Percentiles rank a stretch among this genome's conserved stretches.
phyloP scores from a whole-genome alignment of 768 basidiomycete genomes.

The Chalciporus sphaerocephalus region DNA sequence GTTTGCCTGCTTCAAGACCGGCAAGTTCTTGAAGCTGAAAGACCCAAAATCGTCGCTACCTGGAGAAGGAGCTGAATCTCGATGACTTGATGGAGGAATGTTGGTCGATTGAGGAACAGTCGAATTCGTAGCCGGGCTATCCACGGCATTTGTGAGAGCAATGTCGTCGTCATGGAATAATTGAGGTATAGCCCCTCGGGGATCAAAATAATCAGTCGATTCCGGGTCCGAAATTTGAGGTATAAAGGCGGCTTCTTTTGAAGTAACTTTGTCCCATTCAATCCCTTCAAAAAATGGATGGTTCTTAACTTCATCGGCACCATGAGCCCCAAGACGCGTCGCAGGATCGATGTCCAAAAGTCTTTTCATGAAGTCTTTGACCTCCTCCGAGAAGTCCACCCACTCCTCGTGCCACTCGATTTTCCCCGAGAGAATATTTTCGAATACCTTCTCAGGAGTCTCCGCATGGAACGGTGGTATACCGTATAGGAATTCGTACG shows the following conservation, averaged over 20 bases:
- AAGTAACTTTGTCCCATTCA: constrained; percentile 90
- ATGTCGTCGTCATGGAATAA: constrained; percentile 89
- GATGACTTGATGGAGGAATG: constrained; percentile 32
- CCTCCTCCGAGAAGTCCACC: constrained; percentile 80
- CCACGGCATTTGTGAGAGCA: constrained; percentile 47
- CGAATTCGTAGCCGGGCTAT: constrained; percentile 37
- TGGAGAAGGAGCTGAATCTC: constrained; percentile 45
- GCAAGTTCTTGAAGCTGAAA: constrained; percentile 97
- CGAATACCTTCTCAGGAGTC: constrained; percentile 94
- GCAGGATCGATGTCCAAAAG: constrained; percentile 78
- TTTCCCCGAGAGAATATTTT: constrained; percentile 92
- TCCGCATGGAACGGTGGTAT: constrained; percentile 98
- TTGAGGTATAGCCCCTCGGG: constrained; percentile 87
- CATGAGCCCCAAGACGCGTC: constrained; percentile 77
- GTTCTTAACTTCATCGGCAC: constrained; percentile 87
- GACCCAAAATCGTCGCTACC: constrained; percentile 91
- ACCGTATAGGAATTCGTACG: constrained; percentile 96
- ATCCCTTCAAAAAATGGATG: constrained; percentile 90
- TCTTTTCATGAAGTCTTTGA: constrained; percentile 84
- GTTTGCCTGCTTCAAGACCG: constrained; percentile 94
- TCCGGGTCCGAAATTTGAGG: constrained; percentile 94
- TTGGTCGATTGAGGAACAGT: constrained; percentile 11
- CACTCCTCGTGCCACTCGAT: constrained; percentile 97
- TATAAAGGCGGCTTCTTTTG: constrained; percentile 88
- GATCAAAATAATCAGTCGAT: constrained; percentile 99